A percentile compares a stretch with the other conserved stretches of the same genome.
phyloP scores from a whole-genome alignment of 148 eudicot species.

The Vaccinium myrtillus region DNA sequence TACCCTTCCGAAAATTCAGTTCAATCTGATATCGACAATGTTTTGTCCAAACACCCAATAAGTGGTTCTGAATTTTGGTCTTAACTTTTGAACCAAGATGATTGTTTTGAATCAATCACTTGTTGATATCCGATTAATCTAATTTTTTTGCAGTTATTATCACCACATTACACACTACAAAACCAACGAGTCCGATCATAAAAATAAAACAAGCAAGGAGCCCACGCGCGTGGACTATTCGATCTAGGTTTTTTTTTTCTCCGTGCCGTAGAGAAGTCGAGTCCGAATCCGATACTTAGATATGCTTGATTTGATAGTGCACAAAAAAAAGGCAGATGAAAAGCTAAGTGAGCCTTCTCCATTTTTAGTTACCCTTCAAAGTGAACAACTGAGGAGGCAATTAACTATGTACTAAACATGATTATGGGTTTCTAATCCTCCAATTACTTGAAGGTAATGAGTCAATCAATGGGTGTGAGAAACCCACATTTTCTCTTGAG shows the following conservation, averaged over 20 bases:
- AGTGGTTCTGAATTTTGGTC: neutral
- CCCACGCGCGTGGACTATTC: neutral
- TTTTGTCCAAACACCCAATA: neutral
- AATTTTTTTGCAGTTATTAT: neutral
- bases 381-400: neutral
- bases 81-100: neutral
- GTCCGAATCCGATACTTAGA: neutral
- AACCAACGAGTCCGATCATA: neutral
- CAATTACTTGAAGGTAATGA: neutral
- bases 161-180: neutral
- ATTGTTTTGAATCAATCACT: neutral
- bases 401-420: neutral
- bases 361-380: slow-evolving; percentile 6
- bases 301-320: slow-evolving; percentile 13
- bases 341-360: neutral
- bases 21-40: neutral
- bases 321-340: slow-evolving; percentile 5
- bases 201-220: neutral
- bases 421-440: neutral
- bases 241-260: neutral
- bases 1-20: neutral
- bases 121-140: neutral
- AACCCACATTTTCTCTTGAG: neutral
- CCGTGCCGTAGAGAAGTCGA: neutral
- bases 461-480: neutral